These are phyloP conservation scores for Ophiorrhiza pumila DNA, from an alignment of 257 asterid genomes.

Conservation along the genomic window DNA sequence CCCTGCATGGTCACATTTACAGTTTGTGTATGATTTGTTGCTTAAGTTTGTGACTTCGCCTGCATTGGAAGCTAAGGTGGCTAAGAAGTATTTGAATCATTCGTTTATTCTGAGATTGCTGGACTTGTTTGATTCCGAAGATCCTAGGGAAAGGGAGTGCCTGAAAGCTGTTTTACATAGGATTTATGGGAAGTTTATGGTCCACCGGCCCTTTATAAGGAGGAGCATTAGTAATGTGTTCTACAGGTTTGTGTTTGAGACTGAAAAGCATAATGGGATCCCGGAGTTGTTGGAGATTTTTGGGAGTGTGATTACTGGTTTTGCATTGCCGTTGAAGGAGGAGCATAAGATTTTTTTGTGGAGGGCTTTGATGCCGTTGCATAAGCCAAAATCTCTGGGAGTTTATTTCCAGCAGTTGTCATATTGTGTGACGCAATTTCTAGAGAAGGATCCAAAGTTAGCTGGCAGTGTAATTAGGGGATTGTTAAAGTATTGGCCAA, in stretches of 20 bases:
- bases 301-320: slow-evolving; percentile 89
- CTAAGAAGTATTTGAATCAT: slow-evolving; percentile 66
- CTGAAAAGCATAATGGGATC: slow-evolving; percentile 72
- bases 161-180: slow-evolving; percentile 74
- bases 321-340: slow-evolving; percentile 78
- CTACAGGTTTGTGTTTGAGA: slow-evolving; percentile 60
- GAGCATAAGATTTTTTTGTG: slow-evolving; percentile 78
- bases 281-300: slow-evolving; percentile 82
- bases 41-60: slow-evolving; percentile 62
- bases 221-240: slow-evolving; percentile 66
- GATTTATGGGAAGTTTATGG: slow-evolving; percentile 81
- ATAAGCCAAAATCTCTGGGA: slow-evolving; percentile 78
- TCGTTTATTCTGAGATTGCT: slow-evolving; percentile 56
- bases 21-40: slow-evolving; percentile 69
- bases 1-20: slow-evolving; percentile 86
- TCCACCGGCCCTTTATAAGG: slow-evolving; percentile 76
- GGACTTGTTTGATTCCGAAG: slow-evolving; percentile 79
- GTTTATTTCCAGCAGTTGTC: slow-evolving; percentile 76
- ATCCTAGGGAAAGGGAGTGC: slow-evolving; percentile 86
- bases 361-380: slow-evolving; percentile 68
- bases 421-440: slow-evolving; percentile 64
- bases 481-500: slow-evolving; percentile 79
- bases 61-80: slow-evolving; percentile 62
- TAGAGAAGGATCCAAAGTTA: slow-evolving; percentile 82
- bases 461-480: slow-evolving; percentile 63